Percentiles rank a stretch among this genome's conserved stretches.
Conservation (phyloP, 2,329 filamentous ascomycete genomes). For the Microdochium bolleyi region DNA sequence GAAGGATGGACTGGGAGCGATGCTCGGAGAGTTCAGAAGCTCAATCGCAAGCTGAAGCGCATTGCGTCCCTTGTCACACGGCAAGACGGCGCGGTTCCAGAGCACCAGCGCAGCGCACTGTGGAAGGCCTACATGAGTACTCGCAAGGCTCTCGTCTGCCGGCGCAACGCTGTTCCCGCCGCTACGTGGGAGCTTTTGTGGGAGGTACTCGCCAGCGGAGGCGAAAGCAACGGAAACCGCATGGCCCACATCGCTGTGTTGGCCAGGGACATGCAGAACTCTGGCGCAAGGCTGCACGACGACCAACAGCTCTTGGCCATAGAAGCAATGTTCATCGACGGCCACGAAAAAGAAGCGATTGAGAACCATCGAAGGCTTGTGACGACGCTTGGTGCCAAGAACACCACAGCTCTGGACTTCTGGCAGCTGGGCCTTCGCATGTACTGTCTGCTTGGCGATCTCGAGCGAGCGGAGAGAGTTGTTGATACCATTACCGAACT, state of each 20-base stretch:
- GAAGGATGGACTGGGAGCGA: not conserved
- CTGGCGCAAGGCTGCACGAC: slow-evolving; percentile 44
- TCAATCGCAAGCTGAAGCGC: not conserved
- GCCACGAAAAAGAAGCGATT: slow-evolving; percentile 50
- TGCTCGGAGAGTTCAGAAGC: not conserved
- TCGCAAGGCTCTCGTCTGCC: slow-evolving; percentile 31
- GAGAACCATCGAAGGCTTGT: slow-evolving; percentile 56
- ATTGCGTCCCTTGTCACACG: not conserved
- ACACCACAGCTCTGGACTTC: slow-evolving; percentile 42
- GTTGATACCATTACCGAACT: slow-evolving; percentile 43
- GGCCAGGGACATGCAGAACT: slow-evolving; percentile 56
- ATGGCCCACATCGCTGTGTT: slow-evolving; percentile 55
- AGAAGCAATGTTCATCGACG: slow-evolving; percentile 58
- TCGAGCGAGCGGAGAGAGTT: slow-evolving; percentile 50
- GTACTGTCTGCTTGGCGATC: slow-evolving; percentile 47
- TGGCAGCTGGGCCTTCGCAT: slow-evolving; percentile 62
- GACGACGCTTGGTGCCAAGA: slow-evolving; percentile 38
- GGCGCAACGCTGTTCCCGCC: slow-evolving; percentile 47
- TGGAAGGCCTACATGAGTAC: slow-evolving; percentile 45
- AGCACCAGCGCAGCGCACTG: slow-evolving; percentile 7
- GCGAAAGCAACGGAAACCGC: slow-evolving; percentile 41
- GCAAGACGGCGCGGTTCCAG: not conserved
- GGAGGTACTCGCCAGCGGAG: slow-evolving; percentile 47
- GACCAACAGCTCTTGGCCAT: slow-evolving; percentile 59
- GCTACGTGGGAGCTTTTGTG: slow-evolving; percentile 60